Base-by-base conservation (phyloP, 1,284 basidiomycete genomes). In the Cryptococcus hybrid region DNA sequence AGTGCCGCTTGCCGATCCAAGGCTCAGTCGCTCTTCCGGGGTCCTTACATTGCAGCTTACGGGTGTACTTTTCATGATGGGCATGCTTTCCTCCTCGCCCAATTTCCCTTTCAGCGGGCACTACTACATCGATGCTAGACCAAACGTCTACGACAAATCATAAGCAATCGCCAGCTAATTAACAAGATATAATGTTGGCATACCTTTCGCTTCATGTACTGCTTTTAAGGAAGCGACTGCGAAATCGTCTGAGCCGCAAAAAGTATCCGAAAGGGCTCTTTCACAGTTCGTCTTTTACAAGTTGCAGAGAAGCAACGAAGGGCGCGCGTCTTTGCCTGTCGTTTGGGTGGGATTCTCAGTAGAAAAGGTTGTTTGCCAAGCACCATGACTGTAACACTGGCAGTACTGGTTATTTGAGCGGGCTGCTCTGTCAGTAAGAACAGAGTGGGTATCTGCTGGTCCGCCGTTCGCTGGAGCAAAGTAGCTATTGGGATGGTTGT, bases 221-320 rank as follows among this genome's bases (percentile, higher is more conserved):
- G 73, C 70, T 42, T 67, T 54, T n/a, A 80, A 70, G 2, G 70
- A 69, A 15, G 63, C 68, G 35, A 73, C 67, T 13, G 79, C 80
- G 61, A 81, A 81, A 11, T 63, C 62, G 58, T 80, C 80, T 7
- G 78, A 77, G 4, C 80, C 80, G 57, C 79, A 76, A 60, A 79
- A 12, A 81, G 66, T 24, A 81, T 68, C 24, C 76, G 68, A 65
- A 78, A 76, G 3, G 65, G 67, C 39, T 62, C 46, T n/a, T 12
- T 46, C 18, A 24, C 7, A 6, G 13, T 34, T 8, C 46, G 46
- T 9, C 46, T 34, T 15, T 15, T 5, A 30, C 46, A 47, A 30
- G 46, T 24, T 9, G 18, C 7, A 24, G 46, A 47, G 46, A 47
- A 35, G 7, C n/a, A 30, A 35, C 46, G 46, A 15, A 15, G 30